phyloP scores from a whole-genome alignment of 2,329 filamentous ascomycete species.

The Raffaelea albimanens region DNA sequence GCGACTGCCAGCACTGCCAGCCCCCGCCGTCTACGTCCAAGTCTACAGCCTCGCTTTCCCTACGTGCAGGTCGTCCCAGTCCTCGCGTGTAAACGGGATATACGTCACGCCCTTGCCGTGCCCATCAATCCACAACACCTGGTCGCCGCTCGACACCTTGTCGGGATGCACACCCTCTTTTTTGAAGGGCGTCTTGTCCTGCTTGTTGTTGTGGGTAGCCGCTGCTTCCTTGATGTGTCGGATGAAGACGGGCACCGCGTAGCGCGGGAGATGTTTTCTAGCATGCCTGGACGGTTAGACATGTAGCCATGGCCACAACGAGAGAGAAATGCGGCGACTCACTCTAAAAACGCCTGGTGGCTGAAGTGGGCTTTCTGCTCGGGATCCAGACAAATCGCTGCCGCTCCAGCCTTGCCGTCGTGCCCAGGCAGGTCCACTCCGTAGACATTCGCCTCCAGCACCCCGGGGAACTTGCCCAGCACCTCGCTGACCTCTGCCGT shows the following conservation, averaged over 20 bases:
- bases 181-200: constrained; percentile 64
- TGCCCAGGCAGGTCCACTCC: constrained; percentile 71
- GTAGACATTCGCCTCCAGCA: constrained; percentile 79
- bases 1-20: too few species aligned
- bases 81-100: constrained; percentile 44
- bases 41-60: constrained; percentile 19
- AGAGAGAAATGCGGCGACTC: constrained; percentile 11
- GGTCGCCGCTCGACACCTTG: constrained; percentile 30
- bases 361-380: constrained; percentile 34
- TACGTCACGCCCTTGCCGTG: constrained; percentile 46
- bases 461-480: constrained; percentile 53
- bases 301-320: background rate
- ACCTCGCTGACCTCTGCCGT: constrained; percentile 71
- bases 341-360: constrained; percentile 48
- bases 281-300: constrained; percentile 30
- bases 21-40: background rate
- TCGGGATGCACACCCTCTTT: constrained; percentile 55
- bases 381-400: constrained; percentile 12
- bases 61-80: constrained; percentile 39
- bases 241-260: constrained; percentile 68
- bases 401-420: constrained; percentile 77
- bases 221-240: constrained; percentile 48
- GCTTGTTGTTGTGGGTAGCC: constrained; percentile 69
- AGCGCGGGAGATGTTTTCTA: constrained; percentile 53
- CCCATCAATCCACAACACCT: constrained; percentile 47